Evolutionary conservation across 148 eudicot genomes (phyloP), one percentile per base, ranked within the genome.

Genomic region (Vaccinium darrowii): DNA sequence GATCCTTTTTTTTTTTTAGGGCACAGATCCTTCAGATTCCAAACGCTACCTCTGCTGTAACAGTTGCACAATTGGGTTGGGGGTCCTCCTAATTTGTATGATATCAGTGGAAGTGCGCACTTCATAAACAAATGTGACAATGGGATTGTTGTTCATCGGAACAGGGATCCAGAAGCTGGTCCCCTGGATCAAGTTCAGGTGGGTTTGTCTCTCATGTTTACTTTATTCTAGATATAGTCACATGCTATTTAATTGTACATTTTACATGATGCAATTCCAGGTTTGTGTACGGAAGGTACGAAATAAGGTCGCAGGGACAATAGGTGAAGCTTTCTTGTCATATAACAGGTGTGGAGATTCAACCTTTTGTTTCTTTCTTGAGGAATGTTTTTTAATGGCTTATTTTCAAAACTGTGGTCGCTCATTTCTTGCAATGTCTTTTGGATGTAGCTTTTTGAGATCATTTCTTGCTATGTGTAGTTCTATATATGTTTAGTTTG

Each of bases 91-190:
- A 94, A 89, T 88, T 87, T 97, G 76, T 97, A 97, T 75, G 98
- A 97, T 88, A 97, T 97, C 83, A 97, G 99, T 88, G 99, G 99
- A 84, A 97, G 99, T 89, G 99, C 99, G 58, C 99, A 97, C 84
- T 97, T 97, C 85, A 97, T 97, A 78, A 97, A 97, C 90, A 97
- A 97, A 87, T 97, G 99, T 73, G 99, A 97, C 88, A 97, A 95
- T 87, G 99, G 98, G 27, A 89, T 97, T 83, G 98, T 97, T 71
- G 91, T 97, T 85, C 99, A 95, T 82, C 95, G 99, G 80, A 97
- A 97, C 82, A 89, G 99, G 90, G 98, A 97, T 89, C 96, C 95
- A 21, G 92, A 90, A 16, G 91, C 92, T 65, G 98, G 95, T 63
- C 98, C 98, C 14, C 1, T 94, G 8, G 99, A 97, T 85, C 81